These are phyloP conservation scores for Hortaea sp. DNA, from an alignment of 2,329 filamentous ascomycete species.

Conservation along the genomic window DNA sequence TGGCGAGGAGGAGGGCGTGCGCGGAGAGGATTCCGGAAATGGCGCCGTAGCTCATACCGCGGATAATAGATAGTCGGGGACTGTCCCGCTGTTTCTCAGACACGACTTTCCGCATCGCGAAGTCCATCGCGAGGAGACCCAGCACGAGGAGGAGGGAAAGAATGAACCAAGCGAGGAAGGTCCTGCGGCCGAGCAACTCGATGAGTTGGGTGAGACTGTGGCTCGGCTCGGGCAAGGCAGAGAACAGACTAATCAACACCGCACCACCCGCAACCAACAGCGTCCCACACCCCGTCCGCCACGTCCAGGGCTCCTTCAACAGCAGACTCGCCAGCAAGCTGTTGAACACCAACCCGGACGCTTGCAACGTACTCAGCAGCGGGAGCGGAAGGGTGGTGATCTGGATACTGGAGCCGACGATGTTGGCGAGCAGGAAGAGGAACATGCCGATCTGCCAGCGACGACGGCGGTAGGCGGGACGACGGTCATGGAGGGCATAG, in stretches of 20 bases:
- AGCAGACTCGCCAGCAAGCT: conserved; percentile 93
- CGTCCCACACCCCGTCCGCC: conserved; percentile 85
- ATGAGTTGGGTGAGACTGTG: conserved; percentile 79
- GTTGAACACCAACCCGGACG: conserved; percentile 95
- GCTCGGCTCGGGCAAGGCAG: conserved; percentile 84
- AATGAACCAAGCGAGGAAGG: conserved; percentile 85
- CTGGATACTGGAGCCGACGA: conserved; percentile 91
- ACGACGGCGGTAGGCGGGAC: conserved; percentile 79
- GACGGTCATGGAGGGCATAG: conserved; percentile 61
- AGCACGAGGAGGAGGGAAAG: conserved; percentile 63
- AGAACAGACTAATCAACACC: conserved; percentile 86
- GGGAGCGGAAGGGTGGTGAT: conserved; percentile 92
- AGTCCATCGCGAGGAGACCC: conserved; percentile 54
- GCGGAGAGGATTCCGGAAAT: conserved; percentile 87
- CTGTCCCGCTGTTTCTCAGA: conserved; percentile 21
- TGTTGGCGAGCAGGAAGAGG: conserved; percentile 91
- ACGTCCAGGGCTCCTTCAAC: conserved; percentile 85
- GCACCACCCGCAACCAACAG: conserved; percentile 78
- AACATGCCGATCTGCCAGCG: conserved; percentile 95
- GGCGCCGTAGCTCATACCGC: conserved; percentile 79
- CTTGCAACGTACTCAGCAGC: conserved; percentile 88
- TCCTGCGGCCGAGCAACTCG: conserved; percentile 57
- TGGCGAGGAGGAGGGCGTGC: conserved; percentile 85
- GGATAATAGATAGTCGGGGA: conserved; percentile 48
- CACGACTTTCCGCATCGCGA: conserved; percentile 31